Percentiles rank a stretch among this genome's conserved stretches.
Evolutionary conservation across 2,329 filamentous ascomycete species (phyloP).

Genomic region (Colletotrichum theobromicola): DNA sequence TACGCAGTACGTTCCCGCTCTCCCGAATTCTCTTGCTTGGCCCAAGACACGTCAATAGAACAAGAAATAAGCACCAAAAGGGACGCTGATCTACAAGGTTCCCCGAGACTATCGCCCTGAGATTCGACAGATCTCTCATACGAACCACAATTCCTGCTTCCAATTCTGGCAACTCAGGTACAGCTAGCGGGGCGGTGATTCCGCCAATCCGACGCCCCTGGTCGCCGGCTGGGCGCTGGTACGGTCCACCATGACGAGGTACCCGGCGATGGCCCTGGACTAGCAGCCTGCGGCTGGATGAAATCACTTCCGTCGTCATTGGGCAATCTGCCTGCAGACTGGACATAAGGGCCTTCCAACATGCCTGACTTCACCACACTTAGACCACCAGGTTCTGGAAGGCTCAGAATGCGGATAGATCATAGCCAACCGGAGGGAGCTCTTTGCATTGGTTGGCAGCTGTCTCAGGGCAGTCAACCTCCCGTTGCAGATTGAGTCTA

Average conservation of each 20-base stretch:
- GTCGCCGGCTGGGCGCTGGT: background rate
- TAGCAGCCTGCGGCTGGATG: background rate
- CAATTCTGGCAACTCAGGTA: background rate
- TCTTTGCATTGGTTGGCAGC: background rate
- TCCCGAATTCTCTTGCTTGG: background rate
- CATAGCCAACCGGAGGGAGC: background rate
- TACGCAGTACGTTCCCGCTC: background rate
- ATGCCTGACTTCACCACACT: background rate
- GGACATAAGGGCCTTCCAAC: background rate
- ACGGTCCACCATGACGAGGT: background rate
- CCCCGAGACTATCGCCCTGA: background rate
- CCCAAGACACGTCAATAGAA: background rate
- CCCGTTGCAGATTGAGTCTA: background rate
- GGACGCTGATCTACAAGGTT: background rate
- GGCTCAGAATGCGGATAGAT: background rate
- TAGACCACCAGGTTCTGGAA: background rate
- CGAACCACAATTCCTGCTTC: background rate
- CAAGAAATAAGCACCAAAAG: background rate
- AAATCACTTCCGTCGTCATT: background rate
- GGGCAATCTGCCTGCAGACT: background rate
- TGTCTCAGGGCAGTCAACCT: background rate
- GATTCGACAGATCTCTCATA: constrained; percentile 1
- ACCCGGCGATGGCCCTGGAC: background rate
- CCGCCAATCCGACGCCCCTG: background rate
- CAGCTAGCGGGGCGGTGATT: constrained; percentile 1